These are phyloP conservation scores for Penium margaritaceum DNA, from an alignment of 139 green algal genomes.

Conservation along the genomic window DNA sequence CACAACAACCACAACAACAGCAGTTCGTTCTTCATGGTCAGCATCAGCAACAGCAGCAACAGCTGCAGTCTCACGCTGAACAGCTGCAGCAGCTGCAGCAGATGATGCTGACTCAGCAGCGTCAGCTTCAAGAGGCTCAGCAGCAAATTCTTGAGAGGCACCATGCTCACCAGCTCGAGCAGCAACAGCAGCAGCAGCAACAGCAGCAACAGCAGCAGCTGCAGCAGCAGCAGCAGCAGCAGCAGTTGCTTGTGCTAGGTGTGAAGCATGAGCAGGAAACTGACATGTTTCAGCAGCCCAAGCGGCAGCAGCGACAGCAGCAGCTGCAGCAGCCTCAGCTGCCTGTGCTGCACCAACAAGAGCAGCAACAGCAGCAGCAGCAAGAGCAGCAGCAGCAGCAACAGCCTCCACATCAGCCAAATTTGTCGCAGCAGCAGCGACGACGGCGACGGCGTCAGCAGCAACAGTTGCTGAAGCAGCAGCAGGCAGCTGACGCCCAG, in stretches of 20 bases:
- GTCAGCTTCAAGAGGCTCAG: too few relatives aligned
- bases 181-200: background rate
- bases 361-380: conserved; percentile 9
- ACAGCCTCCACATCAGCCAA: background rate
- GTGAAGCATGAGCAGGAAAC: too few relatives aligned
- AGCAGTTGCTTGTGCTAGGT: background rate
- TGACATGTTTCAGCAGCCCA: background rate
- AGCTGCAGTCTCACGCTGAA: too few relatives aligned
- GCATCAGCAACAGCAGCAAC: too few relatives aligned
- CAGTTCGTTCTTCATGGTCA: too few relatives aligned
- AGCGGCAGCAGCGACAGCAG: background rate
- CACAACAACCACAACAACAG: too few relatives aligned
- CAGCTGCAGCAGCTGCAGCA: too few relatives aligned
- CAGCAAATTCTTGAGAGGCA: too few relatives aligned
- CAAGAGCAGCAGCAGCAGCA: background rate
- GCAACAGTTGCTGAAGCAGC: background rate
- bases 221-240: background rate
- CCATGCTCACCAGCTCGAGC: too few relatives aligned
- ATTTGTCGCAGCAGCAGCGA: background rate
- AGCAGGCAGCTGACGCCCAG: background rate
- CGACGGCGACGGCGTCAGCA: background rate
- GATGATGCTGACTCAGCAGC: too few relatives aligned
- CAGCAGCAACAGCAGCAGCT: background rate
- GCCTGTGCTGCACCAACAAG: background rate
- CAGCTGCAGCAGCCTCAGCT: background rate